Conservation (phyloP, 2,329 filamentous ascomycete genomes). For the Rhytidhysteron rufulum region DNA sequence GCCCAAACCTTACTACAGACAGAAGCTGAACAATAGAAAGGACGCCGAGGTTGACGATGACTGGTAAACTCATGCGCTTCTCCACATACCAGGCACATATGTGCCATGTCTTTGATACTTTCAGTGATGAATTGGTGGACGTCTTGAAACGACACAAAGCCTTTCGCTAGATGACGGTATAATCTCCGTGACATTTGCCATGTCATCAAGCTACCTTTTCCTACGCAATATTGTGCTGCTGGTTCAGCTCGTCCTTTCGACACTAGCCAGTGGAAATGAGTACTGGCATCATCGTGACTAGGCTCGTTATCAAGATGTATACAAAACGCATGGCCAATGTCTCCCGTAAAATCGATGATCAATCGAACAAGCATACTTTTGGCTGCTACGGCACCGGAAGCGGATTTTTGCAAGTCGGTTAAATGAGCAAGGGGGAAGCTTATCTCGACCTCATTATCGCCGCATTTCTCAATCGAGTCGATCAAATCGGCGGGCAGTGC, state of each 20-base stretch:
- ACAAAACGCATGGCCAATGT: constrained; percentile 19
- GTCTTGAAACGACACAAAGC: constrained; percentile 8
- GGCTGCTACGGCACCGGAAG: constrained; percentile 21
- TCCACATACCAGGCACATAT: constrained; percentile 24
- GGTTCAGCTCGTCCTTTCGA: constrained; percentile 11
- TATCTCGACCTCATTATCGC: constrained; percentile 23
- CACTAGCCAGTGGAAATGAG: constrained; percentile 18
- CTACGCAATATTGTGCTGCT: constrained; percentile 15
- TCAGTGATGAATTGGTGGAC: constrained; percentile 14
- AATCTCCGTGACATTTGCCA: constrained; percentile 24
- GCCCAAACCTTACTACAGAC: constrained; percentile 23
- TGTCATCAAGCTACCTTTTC: constrained; percentile 12
- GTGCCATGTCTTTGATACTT: constrained; percentile 9
- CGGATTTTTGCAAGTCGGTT: constrained; percentile 21
- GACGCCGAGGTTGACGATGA: constrained; percentile 15
- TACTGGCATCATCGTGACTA: constrained; percentile 7
- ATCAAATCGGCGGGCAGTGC: constrained; percentile 17
- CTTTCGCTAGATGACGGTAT: constrained; percentile 10
- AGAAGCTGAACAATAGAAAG: constrained; percentile 16
- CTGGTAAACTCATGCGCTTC: constrained; percentile 11
- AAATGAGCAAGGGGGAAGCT: constrained; percentile 20
- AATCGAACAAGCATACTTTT: constrained; percentile 23
- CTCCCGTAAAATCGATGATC: constrained; percentile 8
- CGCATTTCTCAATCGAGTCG: constrained; percentile 21
- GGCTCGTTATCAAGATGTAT: constrained; percentile 23